Conservation (phyloP, 1,284 basidiomycete genomes). For the Puccinia horiana region DNA sequence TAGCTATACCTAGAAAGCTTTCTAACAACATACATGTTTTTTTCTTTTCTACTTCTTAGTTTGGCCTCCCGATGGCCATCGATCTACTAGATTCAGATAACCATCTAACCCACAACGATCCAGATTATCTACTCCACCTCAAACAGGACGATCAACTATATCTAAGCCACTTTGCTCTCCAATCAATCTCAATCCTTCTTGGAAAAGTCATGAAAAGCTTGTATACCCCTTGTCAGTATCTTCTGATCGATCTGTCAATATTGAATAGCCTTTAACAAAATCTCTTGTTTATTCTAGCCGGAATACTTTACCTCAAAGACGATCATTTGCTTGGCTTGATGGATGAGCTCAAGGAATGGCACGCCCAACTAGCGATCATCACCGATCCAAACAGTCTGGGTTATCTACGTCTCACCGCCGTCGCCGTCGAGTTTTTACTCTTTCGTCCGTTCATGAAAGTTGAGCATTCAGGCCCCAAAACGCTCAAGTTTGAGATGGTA, state of each 20-base stretch:
- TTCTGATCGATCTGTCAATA: no score
- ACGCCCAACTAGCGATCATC: constrained; percentile 36
- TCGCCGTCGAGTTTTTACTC: constrained; percentile 70
- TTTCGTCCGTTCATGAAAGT: constrained; percentile 79
- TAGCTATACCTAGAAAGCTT: neutral
- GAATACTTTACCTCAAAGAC: constrained; percentile 77
- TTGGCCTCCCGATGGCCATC: constrained; percentile 85
- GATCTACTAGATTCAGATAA: constrained; percentile 86
- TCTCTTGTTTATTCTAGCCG: constrained; percentile 60
- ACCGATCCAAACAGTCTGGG: constrained; percentile 64
- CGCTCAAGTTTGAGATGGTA: constrained; percentile 67
- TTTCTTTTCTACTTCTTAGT: constrained; percentile 63
- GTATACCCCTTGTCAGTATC: constrained; percentile 32
- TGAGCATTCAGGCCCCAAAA: constrained; percentile 73
- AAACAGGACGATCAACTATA: constrained; percentile 60
- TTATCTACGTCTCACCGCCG: constrained; percentile 77
- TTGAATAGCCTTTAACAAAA: no score
- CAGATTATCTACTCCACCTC: constrained; percentile 50
- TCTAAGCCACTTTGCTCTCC: constrained; percentile 18
- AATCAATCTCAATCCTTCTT: constrained; percentile 62
- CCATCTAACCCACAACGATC: constrained; percentile 61
- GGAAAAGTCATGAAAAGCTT: constrained; percentile 87
- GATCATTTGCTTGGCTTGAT: constrained; percentile 58
- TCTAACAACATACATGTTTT: neutral
- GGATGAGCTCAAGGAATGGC: constrained; percentile 38